Conservation (phyloP, 345 rosid genomes). For the Brassica juncea region DNA sequence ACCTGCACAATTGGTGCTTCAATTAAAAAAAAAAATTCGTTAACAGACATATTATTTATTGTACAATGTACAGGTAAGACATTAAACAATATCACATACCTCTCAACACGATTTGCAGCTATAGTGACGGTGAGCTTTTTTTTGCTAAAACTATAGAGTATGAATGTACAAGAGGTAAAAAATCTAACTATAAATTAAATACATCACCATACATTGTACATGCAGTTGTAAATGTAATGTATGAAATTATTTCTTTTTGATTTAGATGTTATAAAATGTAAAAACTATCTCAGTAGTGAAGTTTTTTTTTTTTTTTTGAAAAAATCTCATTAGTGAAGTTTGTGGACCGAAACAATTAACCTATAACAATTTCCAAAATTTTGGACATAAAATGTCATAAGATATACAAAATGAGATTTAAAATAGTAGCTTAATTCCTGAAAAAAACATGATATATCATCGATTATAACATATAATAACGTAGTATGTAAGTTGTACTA, state of each 20-base stretch:
- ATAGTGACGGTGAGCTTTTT: neutral
- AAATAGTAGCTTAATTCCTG: neutral
- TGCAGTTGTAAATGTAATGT: neutral
- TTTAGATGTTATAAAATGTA: neutral
- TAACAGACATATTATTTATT: neutral
- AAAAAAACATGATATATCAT: neutral
- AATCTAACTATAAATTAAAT: neutral
- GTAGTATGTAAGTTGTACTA: neutral
- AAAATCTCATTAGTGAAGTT: neutral
- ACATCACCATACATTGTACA: neutral
- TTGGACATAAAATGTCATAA: neutral
- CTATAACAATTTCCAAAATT: neutral
- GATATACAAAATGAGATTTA: neutral
- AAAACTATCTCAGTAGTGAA: neutral
- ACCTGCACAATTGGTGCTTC: neutral
- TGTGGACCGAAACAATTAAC: neutral
- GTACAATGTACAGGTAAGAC: neutral
- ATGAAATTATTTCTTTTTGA: neutral
- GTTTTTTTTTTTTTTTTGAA: neutral
- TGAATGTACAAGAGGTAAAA: neutral
- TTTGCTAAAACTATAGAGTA: neutral
- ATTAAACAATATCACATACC: slow-evolving; percentile 17
- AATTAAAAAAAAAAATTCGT: neutral
- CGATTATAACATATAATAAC: neutral
- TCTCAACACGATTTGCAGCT: slow-evolving; percentile 8